Percentiles rank a stretch among this genome's conserved stretches.
Evolutionary conservation across 2,329 filamentous ascomycete species (phyloP).

Genomic region (Aspergillus alliaceus): DNA sequence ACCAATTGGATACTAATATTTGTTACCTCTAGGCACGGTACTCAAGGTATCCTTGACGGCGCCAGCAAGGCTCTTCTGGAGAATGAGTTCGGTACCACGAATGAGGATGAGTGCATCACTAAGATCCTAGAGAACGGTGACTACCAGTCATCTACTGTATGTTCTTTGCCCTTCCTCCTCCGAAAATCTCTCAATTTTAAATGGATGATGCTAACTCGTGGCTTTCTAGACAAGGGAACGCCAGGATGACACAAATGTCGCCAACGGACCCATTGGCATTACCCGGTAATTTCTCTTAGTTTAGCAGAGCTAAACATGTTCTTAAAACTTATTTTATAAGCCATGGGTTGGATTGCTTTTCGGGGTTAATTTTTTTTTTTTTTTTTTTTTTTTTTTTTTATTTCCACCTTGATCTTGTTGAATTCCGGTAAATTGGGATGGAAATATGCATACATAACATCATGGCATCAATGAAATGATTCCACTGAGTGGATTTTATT

Average conservation of each 20-base stretch:
- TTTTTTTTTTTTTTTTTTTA: neutral
- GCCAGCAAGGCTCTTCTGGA: constrained; percentile 75
- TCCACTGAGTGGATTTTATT: neutral
- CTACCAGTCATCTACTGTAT: constrained; percentile 62
- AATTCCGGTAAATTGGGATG: neutral
- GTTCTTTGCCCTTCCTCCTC: constrained; percentile 18
- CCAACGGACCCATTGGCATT: constrained; percentile 1
- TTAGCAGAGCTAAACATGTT: neutral
- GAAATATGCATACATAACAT: neutral
- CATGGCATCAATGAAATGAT: neutral
- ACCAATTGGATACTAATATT: neutral
- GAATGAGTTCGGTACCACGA: constrained; percentile 80
- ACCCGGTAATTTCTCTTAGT: neutral
- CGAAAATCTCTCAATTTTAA: neutral
- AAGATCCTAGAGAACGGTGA: constrained; percentile 77
- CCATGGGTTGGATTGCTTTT: neutral
- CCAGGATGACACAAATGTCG: constrained; percentile 31
- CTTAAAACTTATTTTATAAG: neutral
- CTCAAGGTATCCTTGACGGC: constrained; percentile 73
- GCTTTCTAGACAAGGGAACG: constrained; percentile 29
- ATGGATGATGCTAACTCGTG: neutral
- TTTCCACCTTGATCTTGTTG: too few species aligned
- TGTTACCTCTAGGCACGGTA: constrained; percentile 63
- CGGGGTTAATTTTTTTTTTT: neutral
- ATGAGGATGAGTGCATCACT: constrained; percentile 78